Evolutionary conservation across 192 early-diverging fungal genomes (phyloP).

Genomic region (Backusella parvicylindrica): DNA sequence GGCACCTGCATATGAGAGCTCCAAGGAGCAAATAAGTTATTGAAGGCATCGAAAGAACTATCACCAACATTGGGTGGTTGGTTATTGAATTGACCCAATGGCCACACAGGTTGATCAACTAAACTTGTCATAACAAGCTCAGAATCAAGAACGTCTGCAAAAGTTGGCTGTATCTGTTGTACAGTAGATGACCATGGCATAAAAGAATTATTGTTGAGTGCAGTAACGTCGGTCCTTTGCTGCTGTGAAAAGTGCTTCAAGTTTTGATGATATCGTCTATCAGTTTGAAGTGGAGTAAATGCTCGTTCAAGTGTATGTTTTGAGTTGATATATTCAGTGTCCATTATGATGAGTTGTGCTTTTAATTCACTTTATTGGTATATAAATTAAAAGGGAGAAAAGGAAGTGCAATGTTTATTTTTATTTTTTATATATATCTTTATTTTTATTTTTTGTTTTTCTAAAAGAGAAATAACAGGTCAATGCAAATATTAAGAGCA

Average conservation of each 20-base stretch:
- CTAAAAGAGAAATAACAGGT: background rate
- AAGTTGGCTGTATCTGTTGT: background rate
- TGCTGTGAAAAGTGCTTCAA: background rate
- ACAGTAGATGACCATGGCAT: background rate
- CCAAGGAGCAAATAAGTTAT: slow-evolving; percentile 5
- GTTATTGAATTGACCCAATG: background rate
- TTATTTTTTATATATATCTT: background rate
- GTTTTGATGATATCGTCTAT: background rate
- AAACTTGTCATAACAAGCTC: background rate
- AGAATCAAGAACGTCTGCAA: background rate
- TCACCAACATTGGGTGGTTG: background rate
- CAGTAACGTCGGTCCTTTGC: background rate
- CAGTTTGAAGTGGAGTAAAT: background rate
- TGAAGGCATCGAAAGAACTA: background rate
- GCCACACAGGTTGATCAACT: background rate
- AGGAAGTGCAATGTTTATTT: background rate
- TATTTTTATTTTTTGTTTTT: background rate
- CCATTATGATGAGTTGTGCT: background rate
- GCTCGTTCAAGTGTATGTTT: background rate
- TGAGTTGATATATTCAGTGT: background rate
- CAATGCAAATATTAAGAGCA: background rate
- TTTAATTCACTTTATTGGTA: background rate
- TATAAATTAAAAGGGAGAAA: background rate
- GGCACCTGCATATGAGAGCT: background rate
- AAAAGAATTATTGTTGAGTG: background rate